Conservation (phyloP, 176 grass and related monocot species). For the Eremochloa ophiuroides region DNA sequence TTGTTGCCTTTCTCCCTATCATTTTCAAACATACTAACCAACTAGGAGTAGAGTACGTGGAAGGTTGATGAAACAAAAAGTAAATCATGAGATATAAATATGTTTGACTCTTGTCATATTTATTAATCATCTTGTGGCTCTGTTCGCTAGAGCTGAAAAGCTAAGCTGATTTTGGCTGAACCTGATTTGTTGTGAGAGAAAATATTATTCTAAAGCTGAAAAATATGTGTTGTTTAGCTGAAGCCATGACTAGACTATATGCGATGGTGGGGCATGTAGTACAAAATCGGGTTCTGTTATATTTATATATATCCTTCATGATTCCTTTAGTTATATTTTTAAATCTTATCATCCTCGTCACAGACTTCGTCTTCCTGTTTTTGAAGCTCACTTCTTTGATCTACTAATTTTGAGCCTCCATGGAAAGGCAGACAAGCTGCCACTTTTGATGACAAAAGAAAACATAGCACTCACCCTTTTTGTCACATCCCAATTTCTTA, state of each 20-base stretch:
- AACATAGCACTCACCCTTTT: not conserved
- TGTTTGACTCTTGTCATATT: not conserved
- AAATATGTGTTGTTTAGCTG: no score
- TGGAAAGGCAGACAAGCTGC: not conserved
- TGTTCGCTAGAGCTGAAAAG: no score
- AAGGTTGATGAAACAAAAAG: not conserved
- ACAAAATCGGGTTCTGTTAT: not conserved
- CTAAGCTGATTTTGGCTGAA: no score
- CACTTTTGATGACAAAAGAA: not conserved
- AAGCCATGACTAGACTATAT: no score
- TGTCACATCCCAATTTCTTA: slow-evolving; percentile 16
- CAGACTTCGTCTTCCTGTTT: not conserved
- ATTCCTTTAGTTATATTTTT: not conserved
- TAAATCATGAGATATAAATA: not conserved
- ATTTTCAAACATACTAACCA: not conserved
- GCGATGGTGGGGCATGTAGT: no score
- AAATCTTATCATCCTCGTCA: not conserved
- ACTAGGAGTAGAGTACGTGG: no score
- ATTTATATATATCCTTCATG: not conserved
- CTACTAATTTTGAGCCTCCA: not conserved
- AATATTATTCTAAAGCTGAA: no score
- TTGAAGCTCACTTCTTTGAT: not conserved
- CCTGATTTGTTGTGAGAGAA: no score
- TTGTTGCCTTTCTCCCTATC: not conserved
- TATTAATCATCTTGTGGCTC: not conserved